Evolutionary conservation across 2,329 filamentous ascomycete species (phyloP), one percentile per base, ranked within the genome.

Genomic region (Diaporthe sp.): DNA sequence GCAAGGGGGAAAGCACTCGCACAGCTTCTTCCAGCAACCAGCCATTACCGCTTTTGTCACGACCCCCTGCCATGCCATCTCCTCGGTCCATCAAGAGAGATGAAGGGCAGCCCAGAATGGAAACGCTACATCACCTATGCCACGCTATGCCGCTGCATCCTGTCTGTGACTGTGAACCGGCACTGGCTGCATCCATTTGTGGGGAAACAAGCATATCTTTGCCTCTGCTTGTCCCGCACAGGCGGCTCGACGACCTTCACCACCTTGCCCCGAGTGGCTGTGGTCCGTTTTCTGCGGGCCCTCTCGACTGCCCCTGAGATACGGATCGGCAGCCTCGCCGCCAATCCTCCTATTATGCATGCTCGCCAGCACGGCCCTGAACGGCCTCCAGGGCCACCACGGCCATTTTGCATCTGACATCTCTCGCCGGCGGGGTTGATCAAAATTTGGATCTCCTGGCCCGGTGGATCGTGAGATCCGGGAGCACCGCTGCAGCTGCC

Each of bases 331-430:
- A 39, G 67, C 55, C 34, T 57, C 39, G 37, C 53, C 39, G 74
- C 57, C 46, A 62, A 76, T 76, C 74, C 74, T 74, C 74, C 74
- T 74, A 71, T 76, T 69, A 51, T 49, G 65, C 49, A 2, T 69
- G 15, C 46, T 55, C 22, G 28, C 13, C 65, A 28, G 65, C 65
- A 69, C 49, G 49, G 49, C 34, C 49, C 15, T 37, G n/a, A 22
- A 44, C 4, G n/a, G 46, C 46, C 73, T 25, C 39, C 73, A 71
- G 15, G 49, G 49, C 49, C 65, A 68, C 13, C 65, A 53, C 62
- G 62, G 65, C 46, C 31, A 31, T 72, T 37, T 72, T 62, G 70
- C 70, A 42, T 53, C 57, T 53, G 44, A 44, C 57, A 71, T 46
- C 44, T 72, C 34, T n/a, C 53, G 25, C 70, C 42, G 58, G 57